Conservation (phyloP, 2,329 filamentous ascomycete species). For the Camptophora hylomeconis region DNA sequence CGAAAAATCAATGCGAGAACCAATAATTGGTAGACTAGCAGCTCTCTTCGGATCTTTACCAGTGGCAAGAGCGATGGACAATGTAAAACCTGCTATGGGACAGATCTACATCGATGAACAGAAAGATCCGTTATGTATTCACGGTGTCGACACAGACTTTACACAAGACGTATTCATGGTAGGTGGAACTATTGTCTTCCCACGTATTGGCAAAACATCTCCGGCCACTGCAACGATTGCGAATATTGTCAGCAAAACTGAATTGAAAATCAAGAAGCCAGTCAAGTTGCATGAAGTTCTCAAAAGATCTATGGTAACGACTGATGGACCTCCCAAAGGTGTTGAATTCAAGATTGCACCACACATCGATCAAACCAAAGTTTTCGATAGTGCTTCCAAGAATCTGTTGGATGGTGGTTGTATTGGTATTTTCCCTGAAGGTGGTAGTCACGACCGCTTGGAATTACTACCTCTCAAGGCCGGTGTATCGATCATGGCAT, state of each 20-base stretch:
- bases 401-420: conserved; percentile 72
- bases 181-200: conserved; percentile 68
- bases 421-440: conserved; percentile 93
- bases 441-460: conserved; percentile 87
- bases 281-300: conserved; percentile 67
- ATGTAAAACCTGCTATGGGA: conserved; percentile 65
- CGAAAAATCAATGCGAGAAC: conserved; percentile 83
- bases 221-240: conserved; percentile 73
- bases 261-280: conserved; percentile 73
- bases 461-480: conserved; percentile 88
- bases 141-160: conserved; percentile 72
- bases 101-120: conserved; percentile 83
- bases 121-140: conserved; percentile 67
- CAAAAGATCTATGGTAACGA: conserved; percentile 2
- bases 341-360: conserved; percentile 82
- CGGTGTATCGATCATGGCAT: conserved; percentile 93
- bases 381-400: conserved; percentile 86
- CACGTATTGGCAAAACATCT: conserved; percentile 71
- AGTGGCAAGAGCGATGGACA: conserved; percentile 84
- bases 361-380: conserved; percentile 84
- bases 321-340: conserved; percentile 54
- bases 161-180: conserved; percentile 56
- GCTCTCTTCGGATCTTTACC: conserved; percentile 77
- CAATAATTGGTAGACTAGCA: conserved; percentile 78
- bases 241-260: conserved; percentile 65